Conservation (phyloP, 208 protist genomes). For the Lotmaria passim region DNA sequence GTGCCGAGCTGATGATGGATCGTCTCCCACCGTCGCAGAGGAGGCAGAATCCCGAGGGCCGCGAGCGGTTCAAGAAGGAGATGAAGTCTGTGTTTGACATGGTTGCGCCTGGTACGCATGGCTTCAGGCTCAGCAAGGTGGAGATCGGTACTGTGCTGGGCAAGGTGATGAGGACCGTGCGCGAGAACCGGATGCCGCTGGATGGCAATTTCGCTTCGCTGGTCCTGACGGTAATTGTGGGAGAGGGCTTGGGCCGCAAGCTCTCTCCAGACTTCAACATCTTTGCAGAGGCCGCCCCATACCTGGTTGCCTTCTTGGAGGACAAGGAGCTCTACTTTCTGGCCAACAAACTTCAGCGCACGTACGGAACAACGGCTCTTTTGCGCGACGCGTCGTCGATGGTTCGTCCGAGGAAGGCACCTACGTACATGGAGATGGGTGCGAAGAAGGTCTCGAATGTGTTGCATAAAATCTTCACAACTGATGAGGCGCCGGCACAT, state of each 20-base stretch:
- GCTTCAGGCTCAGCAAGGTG: slow-evolving; percentile 85
- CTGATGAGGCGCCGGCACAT: slow-evolving; percentile 12
- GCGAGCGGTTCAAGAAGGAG: slow-evolving; percentile 61
- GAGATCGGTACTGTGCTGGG: slow-evolving; percentile 79
- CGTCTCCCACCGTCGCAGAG: slow-evolving; percentile 50
- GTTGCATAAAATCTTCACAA: slow-evolving; percentile 29
- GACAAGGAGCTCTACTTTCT: slow-evolving; percentile 74
- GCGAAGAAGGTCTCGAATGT: slow-evolving; percentile 38
- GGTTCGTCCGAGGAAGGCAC: slow-evolving; percentile 47
- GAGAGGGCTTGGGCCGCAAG: slow-evolving; percentile 90
- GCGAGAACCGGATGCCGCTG: slow-evolving; percentile 84
- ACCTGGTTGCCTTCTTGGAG: slow-evolving; percentile 77
- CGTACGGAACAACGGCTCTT: slow-evolving; percentile 66
- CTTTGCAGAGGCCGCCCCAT: slow-evolving; percentile 85
- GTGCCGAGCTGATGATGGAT: slow-evolving; percentile 92
- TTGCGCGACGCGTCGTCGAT: slow-evolving; percentile 67
- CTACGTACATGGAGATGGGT: slow-evolving; percentile 59
- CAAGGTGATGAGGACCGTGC: slow-evolving; percentile 78
- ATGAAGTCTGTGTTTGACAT: slow-evolving; percentile 86
- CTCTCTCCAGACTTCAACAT: slow-evolving; percentile 92
- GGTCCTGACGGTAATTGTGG: slow-evolving; percentile 89
- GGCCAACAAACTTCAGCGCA: slow-evolving; percentile 66
- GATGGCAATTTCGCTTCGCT: slow-evolving; percentile 93
- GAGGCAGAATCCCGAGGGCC: slow-evolving; percentile 34
- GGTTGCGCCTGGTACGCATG: slow-evolving; percentile 69